A percentile compares a stretch with the other conserved stretches of the same genome.
Conservation (phyloP, 768 basidiomycete species). For the Ephemerocybe angulata region DNA sequence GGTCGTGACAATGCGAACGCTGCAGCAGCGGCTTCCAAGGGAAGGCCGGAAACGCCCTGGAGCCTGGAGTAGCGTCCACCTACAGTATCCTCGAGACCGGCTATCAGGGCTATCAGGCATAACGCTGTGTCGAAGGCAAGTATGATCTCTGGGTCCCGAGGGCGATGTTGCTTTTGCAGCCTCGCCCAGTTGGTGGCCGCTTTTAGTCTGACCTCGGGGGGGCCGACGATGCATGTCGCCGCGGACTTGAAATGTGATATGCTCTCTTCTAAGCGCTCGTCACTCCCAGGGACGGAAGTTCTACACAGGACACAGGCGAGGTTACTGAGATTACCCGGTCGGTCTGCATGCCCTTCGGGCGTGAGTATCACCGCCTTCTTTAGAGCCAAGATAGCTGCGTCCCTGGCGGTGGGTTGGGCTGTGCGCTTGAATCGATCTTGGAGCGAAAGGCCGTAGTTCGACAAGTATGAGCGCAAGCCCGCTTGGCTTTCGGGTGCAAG, state of each 20-base stretch:
- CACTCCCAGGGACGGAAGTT: no score
- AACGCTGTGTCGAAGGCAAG: background rate
- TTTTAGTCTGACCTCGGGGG: background rate
- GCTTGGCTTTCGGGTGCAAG: background rate
- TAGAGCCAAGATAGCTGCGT: no score
- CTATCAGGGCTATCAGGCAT: background rate
- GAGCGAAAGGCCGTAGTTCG: background rate
- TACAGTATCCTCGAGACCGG: background rate
- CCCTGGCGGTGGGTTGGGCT: no score
- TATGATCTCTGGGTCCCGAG: background rate
- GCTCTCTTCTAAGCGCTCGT: no score
- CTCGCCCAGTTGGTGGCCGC: background rate
- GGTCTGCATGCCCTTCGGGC: background rate
- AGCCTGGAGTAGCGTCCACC: background rate
- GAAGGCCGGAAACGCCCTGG: background rate
- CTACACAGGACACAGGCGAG: no score
- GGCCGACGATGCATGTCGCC: no score
- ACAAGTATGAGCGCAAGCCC: background rate
- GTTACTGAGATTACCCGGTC: background rate
- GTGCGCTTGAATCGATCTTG: background rate
- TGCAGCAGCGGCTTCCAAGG: constrained; percentile 9
- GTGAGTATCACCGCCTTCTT: constrained; percentile 11
- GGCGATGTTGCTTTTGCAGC: background rate
- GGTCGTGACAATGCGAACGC: constrained; percentile 6
- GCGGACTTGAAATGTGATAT: no score